phyloP scores from a whole-genome alignment of 352 stramenopile genomes.

The Halophytophthora polymorphica region DNA sequence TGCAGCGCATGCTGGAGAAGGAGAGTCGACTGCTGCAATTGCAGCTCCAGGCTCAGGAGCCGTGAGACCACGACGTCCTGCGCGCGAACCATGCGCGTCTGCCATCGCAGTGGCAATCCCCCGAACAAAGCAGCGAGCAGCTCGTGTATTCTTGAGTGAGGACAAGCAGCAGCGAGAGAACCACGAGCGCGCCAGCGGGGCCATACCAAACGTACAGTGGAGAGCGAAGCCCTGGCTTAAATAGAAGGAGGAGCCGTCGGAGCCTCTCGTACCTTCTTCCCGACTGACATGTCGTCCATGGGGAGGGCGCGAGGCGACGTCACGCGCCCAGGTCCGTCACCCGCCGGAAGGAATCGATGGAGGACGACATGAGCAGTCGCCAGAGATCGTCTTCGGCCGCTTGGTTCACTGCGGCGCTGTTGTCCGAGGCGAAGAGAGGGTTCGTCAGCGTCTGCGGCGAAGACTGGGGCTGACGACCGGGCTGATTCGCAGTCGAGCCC shows the following conservation, averaged over 20 bases:
- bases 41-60: too few species aligned
- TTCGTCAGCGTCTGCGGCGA: conserved; percentile 18
- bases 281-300: not conserved
- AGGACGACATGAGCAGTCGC: conserved; percentile 77
- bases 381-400: conserved; percentile 60
- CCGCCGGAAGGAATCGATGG: conserved; percentile 45
- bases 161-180: too few species aligned
- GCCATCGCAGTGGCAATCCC: too few species aligned
- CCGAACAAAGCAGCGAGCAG: too few species aligned
- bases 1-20: too few species aligned
- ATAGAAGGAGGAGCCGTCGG: not conserved
- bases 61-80: too few species aligned
- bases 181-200: too few species aligned
- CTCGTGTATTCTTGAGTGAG: too few species aligned
- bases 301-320: not conserved
- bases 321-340: conserved; percentile 35
- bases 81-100: too few species aligned
- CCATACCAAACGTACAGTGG: too few species aligned
- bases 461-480: not conserved
- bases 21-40: too few species aligned
- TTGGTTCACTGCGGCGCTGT: conserved; percentile 3
- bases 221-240: not conserved
- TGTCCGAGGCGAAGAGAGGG: conserved; percentile 19
- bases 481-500: not conserved
- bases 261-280: too few species aligned